phyloP scores from a whole-genome alignment of 192 early-diverging fungal genomes.

The Backusella macrospora region DNA sequence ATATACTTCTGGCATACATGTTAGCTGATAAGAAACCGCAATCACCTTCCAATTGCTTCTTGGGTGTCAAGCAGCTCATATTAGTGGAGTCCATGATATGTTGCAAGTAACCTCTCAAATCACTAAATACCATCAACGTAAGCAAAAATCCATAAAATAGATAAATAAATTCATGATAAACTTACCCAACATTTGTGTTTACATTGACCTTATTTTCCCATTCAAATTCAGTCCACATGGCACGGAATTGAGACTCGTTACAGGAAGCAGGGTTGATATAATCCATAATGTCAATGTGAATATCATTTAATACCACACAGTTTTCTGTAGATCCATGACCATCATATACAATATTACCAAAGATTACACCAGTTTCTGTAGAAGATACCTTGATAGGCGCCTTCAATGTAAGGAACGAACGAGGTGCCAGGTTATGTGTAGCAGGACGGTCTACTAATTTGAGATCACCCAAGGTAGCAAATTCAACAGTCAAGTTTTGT shows the following conservation, averaged over 20 bases:
- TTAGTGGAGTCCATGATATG: slow-evolving; percentile 97
- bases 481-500: slow-evolving; percentile 97
- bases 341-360: slow-evolving; percentile 99
- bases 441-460: slow-evolving; percentile 95
- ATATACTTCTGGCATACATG: slow-evolving; percentile 93
- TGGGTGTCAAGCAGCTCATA: slow-evolving; percentile 97
- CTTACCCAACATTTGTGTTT: slow-evolving; percentile 87
- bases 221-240: slow-evolving; percentile 99
- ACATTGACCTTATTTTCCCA: slow-evolving; percentile 99
- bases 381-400: slow-evolving; percentile 98
- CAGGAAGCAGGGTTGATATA: slow-evolving; percentile 94
- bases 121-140: slow-evolving; percentile 46
- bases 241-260: slow-evolving; percentile 92
- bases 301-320: slow-evolving; percentile 95
- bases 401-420: slow-evolving; percentile 93
- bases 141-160: background rate
- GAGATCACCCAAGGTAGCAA: slow-evolving; percentile 96
- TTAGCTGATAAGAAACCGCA: slow-evolving; percentile 98
- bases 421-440: slow-evolving; percentile 86
- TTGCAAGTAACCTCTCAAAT: slow-evolving; percentile 84
- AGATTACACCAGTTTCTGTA: slow-evolving; percentile 97
- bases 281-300: slow-evolving; percentile 99
- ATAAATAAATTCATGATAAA: background rate
- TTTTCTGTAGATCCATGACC: slow-evolving; percentile 90
- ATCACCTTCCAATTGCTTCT: slow-evolving; percentile 87